phyloP scores from a whole-genome alignment of 2,329 filamentous ascomycete genomes.

The Aspergillus fijiensis region DNA sequence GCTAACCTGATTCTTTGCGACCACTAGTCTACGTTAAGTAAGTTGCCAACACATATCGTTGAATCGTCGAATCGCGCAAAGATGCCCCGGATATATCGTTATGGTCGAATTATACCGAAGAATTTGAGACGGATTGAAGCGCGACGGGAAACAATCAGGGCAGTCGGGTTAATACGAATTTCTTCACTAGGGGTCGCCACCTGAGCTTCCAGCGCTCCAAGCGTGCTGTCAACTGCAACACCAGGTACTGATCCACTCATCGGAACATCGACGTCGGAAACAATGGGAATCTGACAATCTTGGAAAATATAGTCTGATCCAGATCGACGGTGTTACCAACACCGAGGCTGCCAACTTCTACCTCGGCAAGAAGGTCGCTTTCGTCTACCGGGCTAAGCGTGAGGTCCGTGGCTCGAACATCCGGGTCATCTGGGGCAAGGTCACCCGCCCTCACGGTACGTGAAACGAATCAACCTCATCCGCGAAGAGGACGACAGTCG shows the following conservation, averaged over 20 bases:
- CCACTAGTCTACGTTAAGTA: conserved; percentile 81
- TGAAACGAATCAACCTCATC: conserved; percentile 20
- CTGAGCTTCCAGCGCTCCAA: conserved; percentile 96
- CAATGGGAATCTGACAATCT: conserved; percentile 26
- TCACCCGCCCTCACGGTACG: conserved; percentile 91
- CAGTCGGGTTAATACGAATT: conserved; percentile 37
- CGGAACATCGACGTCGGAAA: conserved; percentile 9
- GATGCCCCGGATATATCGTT: conserved; percentile 14
- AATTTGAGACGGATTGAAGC: conserved; percentile 16
- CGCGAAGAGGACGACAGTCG: background rate
- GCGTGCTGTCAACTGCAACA: conserved; percentile 85
- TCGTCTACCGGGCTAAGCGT: conserved; percentile 93
- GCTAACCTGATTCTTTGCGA: conserved; percentile 33
- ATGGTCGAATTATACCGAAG: conserved; percentile 8
- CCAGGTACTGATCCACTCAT: conserved; percentile 48
- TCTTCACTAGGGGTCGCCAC: conserved; percentile 79
- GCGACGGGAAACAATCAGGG: conserved; percentile 13
- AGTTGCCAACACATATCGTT: conserved; percentile 49
- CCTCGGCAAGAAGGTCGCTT: conserved; percentile 97
- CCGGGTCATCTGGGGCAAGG: conserved; percentile 98
- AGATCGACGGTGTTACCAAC: conserved; percentile 97
- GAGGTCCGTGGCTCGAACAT: conserved; percentile 98
- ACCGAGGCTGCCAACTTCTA: conserved; percentile 93
- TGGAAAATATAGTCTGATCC: conserved; percentile 67
- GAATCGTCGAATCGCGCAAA: conserved; percentile 24